These are phyloP conservation scores for Acacia melanoxylon DNA, from an alignment of 306 rosid genomes.

Conservation along the genomic window DNA sequence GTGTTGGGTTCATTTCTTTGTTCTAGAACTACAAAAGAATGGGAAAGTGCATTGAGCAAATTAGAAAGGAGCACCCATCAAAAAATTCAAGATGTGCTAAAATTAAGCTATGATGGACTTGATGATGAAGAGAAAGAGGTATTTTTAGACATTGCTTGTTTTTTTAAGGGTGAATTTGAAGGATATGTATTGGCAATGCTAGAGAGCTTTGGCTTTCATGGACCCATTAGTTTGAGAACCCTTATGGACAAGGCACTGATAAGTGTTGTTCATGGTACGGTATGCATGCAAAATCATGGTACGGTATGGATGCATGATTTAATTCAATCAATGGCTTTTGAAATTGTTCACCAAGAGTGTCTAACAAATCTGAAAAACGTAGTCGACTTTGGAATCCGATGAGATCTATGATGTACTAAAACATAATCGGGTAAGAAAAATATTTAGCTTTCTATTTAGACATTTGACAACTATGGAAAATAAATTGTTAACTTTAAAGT, in stretches of 20 bases:
- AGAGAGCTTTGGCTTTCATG: not conserved
- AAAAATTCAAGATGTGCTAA: not conserved
- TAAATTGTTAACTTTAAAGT: no score
- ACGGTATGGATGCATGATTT: constrained; percentile 26
- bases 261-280: not conserved
- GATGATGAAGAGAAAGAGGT: not conserved
- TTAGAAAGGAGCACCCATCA: not conserved
- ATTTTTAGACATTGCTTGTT: constrained; percentile 35
- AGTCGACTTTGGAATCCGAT: not conserved
- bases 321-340: constrained; percentile 22
- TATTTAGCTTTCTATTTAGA: no score
- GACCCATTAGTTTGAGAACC: not conserved
- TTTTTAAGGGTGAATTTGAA: not conserved
- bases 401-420: not conserved
- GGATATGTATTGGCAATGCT: not conserved
- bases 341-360: constrained; percentile 1
- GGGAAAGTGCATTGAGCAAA: constrained; percentile 4
- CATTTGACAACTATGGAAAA: not conserved
- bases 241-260: constrained; percentile 15
- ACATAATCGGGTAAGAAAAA: not conserved
- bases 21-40: not conserved
- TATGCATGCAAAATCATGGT: no score
- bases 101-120: constrained; percentile 24
- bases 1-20: constrained; percentile 23
- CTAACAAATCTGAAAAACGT: not conserved